These are phyloP conservation scores for Knufia fluminis DNA, from an alignment of 2,329 filamentous ascomycete species.

Conservation along the genomic window DNA sequence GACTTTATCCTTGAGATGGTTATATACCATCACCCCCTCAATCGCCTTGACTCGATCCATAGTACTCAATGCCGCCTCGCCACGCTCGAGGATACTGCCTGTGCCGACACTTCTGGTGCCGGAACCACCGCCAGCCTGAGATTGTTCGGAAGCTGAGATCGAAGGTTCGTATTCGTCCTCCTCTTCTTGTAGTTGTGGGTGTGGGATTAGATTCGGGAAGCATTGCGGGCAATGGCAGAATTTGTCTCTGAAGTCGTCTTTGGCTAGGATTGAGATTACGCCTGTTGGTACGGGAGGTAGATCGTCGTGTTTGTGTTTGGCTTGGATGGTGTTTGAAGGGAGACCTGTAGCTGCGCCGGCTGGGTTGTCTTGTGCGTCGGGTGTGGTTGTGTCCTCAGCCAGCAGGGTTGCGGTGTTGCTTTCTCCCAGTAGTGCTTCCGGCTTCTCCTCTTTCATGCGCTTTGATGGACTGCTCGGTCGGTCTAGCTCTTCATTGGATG, in stretches of 20 bases:
- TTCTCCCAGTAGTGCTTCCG: conserved; percentile 18
- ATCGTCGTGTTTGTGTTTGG: conserved; percentile 50
- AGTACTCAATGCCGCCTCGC: conserved; percentile 82
- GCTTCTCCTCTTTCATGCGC: conserved; percentile 56
- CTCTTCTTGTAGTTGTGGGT: conserved; percentile 81
- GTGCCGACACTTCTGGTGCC: conserved; percentile 53
- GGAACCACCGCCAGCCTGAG: conserved; percentile 3
- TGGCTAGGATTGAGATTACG: conserved; percentile 73
- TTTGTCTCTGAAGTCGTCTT: conserved; percentile 65
- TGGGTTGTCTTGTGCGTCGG: conserved; percentile 18
- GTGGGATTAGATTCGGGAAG: conserved; percentile 60
- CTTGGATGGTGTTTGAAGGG: conserved; percentile 12
- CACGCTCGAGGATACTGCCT: conserved; percentile 77
- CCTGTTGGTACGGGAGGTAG: conserved; percentile 49
- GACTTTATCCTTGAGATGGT: conserved; percentile 90
- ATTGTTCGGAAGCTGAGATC: conserved; percentile 55
- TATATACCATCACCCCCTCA: conserved; percentile 96
- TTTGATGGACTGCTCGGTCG: conserved; percentile 32
- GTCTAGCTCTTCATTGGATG: conserved; percentile 23
- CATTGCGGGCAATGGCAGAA: conserved; percentile 78
- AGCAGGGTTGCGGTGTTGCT: conserved; percentile 15
- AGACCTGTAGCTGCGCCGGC: conserved; percentile 9
- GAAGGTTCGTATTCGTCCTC: conserved; percentile 93
- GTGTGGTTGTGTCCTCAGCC: conserved; percentile 42
- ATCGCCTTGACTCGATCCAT: conserved; percentile 90